Base-by-base conservation (phyloP, 202 grass and related monocot genomes). In the Digitaria exilis region DNA sequence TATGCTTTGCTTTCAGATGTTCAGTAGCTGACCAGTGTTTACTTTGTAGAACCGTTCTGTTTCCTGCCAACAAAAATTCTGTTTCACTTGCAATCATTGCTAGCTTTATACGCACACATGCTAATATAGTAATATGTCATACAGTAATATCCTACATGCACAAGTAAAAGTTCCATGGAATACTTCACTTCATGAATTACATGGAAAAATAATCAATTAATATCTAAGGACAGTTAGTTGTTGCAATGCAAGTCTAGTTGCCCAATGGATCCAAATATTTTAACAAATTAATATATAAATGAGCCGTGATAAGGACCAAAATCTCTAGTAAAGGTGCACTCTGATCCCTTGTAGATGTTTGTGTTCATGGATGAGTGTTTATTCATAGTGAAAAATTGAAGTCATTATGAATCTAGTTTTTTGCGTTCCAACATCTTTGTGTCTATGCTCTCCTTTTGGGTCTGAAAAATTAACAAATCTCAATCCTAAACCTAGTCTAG, bases 1-100 rank as follows among this genome's bases (percentile, higher is more conserved):
- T 72, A 58, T 41, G 9, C 10, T 26, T 32, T 72, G 71, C 51
- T 44, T 74, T 22, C 51, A 61, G 31, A 75, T 73, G 39, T 51
- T 78, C 22, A 46, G 21, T 35, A 70, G 44, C 55, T 44, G 52
- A 52, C 21, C 19, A 17, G 11, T 62, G 19, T 16, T 17, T 67
- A 49, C 42, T 70, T 67, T 51, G 7, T 74, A 67, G 31, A n/a
- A 26, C 39, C 18, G 39, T 52, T 24, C 3, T 85, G 22, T 41
- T 61, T 74, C 16, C 37, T 48, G 58, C 64, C 15, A 31, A 79
- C 55, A 59, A 73, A 65, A n/a, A n/a, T n/a, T n/a, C n/a, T n/a
- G n/a, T n/a, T 50, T 71, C 14, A 34, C 60, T 60, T 42, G 50
- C 14, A 50, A 67, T 21, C 67, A 25, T 55, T 48, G 7, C 24